Percentiles rank a stretch among this genome's conserved stretches.
phyloP scores from a whole-genome alignment of 2,329 filamentous ascomycete species.

The Madurella mycetomatis region DNA sequence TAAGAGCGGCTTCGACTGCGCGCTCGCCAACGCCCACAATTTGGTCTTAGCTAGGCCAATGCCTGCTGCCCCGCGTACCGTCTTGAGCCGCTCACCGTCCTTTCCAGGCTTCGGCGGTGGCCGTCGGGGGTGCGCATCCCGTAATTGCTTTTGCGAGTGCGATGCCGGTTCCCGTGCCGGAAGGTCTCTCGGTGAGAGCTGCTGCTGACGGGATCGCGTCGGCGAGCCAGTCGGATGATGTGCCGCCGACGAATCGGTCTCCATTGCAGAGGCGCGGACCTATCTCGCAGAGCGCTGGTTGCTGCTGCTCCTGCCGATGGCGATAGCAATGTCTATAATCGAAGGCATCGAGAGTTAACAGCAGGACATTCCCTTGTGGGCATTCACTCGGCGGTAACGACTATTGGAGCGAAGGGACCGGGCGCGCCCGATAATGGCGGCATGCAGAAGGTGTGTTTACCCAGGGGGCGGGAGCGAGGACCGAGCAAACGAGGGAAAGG shows the following conservation, averaged over 20 bases:
- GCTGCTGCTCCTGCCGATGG: slow-evolving; percentile 18
- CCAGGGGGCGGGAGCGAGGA: slow-evolving; percentile 1
- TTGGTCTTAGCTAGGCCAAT: slow-evolving; percentile 25
- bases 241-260: slow-evolving; percentile 20
- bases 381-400: background rate
- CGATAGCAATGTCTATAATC: slow-evolving; percentile 15
- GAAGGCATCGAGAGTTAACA: slow-evolving; percentile 26
- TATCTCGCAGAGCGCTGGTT: slow-evolving; percentile 17
- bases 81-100: slow-evolving; percentile 22
- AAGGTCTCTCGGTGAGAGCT: slow-evolving; percentile 13
- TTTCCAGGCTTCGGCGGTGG: slow-evolving; percentile 21
- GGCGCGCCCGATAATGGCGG: background rate
- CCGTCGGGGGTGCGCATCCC: slow-evolving; percentile 17
- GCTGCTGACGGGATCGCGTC: slow-evolving; percentile 19
- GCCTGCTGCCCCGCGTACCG: slow-evolving; percentile 11
- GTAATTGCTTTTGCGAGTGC: slow-evolving; percentile 8
- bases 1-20: slow-evolving; percentile 38
- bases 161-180: slow-evolving; percentile 14
- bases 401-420: background rate
- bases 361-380: slow-evolving; percentile 1
- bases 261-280: slow-evolving; percentile 19
- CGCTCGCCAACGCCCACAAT: slow-evolving; percentile 25
- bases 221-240: slow-evolving; percentile 17
- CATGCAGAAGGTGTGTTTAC: slow-evolving; percentile 11
- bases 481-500: slow-evolving; percentile 7